phyloP scores from a whole-genome alignment of 306 rosid species.

The Prunus mume region DNA sequence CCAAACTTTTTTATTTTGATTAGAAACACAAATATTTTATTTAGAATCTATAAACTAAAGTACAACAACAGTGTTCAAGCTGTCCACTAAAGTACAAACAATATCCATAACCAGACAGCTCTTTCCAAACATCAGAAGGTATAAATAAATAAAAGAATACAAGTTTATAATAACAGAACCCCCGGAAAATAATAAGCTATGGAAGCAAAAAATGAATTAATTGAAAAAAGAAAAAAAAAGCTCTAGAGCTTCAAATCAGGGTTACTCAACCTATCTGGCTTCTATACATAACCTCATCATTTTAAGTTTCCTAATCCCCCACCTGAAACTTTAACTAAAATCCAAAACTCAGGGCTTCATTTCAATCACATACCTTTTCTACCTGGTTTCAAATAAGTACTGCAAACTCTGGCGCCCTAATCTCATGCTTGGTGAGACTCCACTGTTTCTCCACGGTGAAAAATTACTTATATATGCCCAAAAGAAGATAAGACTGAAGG shows the following conservation, averaged over 20 bases:
- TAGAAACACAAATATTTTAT: background rate
- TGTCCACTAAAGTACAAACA: background rate
- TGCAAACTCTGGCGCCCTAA: background rate
- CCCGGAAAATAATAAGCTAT: background rate
- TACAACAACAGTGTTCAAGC: background rate
- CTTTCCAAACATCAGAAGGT: background rate
- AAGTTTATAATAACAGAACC: background rate
- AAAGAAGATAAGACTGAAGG: background rate
- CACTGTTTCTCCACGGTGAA: background rate
- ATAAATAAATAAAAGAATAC: background rate
- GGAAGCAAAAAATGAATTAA: background rate
- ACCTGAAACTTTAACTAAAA: background rate
- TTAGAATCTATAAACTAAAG: background rate
- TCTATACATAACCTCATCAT: background rate
- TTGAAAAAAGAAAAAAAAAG: background rate
- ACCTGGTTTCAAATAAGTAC: background rate
- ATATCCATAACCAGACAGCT: background rate
- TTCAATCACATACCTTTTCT: background rate
- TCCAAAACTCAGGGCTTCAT: background rate
- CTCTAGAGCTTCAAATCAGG: background rate
- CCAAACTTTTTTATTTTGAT: too few relatives aligned
- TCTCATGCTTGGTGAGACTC: conserved; percentile 5
- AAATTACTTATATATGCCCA: background rate
- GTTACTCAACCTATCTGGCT: background rate
- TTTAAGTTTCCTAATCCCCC: background rate